These are phyloP conservation scores for Hypsizygus marmoreus DNA, from an alignment of 768 basidiomycete genomes.

Conservation along the genomic window DNA sequence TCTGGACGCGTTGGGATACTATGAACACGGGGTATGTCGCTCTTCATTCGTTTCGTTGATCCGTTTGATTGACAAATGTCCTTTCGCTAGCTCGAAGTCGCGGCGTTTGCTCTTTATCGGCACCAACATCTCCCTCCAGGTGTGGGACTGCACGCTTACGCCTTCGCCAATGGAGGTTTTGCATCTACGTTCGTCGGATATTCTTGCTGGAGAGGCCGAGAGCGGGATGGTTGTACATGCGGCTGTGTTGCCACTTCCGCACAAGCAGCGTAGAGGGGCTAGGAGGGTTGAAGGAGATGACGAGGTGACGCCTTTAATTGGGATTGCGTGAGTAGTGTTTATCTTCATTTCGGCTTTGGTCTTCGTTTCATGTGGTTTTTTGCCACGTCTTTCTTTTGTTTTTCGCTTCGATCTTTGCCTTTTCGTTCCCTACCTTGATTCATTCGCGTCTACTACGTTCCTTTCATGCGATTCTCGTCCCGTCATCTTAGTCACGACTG, in stretches of 20 bases:
- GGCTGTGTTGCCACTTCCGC: constrained; percentile 38
- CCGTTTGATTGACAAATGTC: background rate
- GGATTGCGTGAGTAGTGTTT: constrained; percentile 37
- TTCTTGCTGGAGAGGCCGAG: background rate
- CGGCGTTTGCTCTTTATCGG: constrained; percentile 35
- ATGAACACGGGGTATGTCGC: background rate
- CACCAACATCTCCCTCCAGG: constrained; percentile 51
- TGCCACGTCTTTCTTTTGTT: background rate
- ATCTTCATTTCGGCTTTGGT: too few species aligned
- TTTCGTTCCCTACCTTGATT: too few species aligned
- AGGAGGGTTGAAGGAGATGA: constrained; percentile 26
- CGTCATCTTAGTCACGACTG: too few species aligned
- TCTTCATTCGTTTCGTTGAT: background rate
- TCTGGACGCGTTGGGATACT: constrained; percentile 9
- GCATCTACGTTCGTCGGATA: background rate
- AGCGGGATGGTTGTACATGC: constrained; percentile 32
- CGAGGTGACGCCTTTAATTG: constrained; percentile 31
- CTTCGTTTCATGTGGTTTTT: too few species aligned
- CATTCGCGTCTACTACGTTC: too few species aligned
- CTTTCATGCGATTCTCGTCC: too few species aligned
- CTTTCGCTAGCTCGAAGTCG: background rate
- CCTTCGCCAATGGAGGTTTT: constrained; percentile 48
- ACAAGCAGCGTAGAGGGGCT: background rate
- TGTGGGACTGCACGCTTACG: constrained; percentile 64
- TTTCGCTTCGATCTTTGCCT: too few species aligned